Evolutionary conservation across 1,284 basidiomycete genomes (phyloP).

Genomic region (Bondarzewia mesenterica): DNA sequence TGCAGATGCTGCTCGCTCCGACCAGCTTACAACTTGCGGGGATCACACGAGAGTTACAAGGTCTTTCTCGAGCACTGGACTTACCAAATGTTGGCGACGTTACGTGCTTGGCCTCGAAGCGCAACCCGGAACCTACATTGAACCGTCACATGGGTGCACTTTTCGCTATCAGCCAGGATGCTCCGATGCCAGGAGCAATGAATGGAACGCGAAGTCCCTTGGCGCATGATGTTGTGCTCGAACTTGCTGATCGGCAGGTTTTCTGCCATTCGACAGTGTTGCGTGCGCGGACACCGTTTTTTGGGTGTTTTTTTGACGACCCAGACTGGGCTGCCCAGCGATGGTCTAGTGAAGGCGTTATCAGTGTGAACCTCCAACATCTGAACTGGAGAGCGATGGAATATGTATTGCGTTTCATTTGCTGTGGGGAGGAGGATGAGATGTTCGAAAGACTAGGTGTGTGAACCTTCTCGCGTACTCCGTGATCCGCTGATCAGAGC

Average conservation of each 20-base stretch:
- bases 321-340: slow-evolving; percentile 72
- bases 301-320: slow-evolving; percentile 81
- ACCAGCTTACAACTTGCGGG: slow-evolving; percentile 34
- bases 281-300: slow-evolving; percentile 80
- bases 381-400: slow-evolving; percentile 70
- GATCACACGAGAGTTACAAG: slow-evolving; percentile 56
- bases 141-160: slow-evolving; percentile 39
- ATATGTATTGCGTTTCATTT: slow-evolving; percentile 75
- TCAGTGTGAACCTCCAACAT: slow-evolving; percentile 70
- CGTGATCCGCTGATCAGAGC: slow-evolving; percentile 2
- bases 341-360: slow-evolving; percentile 43
- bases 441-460: slow-evolving; percentile 71
- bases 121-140: slow-evolving; percentile 37
- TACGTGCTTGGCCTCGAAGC: slow-evolving; percentile 48
- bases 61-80: slow-evolving; percentile 44
- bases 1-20: slow-evolving; percentile 34
- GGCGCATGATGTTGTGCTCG: slow-evolving; percentile 66
- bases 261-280: slow-evolving; percentile 71
- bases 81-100: slow-evolving; percentile 46
- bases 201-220: slow-evolving; percentile 7
- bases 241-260: slow-evolving; percentile 65
- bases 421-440: slow-evolving; percentile 67
- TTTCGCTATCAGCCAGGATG: slow-evolving; percentile 18
- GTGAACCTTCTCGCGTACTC: slow-evolving; percentile 18
- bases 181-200: slow-evolving; percentile 18